A percentile compares a stretch with the other conserved stretches of the same genome.
Conservation (phyloP, 805 yeast genomes). For the Yarrowia yakushimensis region DNA sequence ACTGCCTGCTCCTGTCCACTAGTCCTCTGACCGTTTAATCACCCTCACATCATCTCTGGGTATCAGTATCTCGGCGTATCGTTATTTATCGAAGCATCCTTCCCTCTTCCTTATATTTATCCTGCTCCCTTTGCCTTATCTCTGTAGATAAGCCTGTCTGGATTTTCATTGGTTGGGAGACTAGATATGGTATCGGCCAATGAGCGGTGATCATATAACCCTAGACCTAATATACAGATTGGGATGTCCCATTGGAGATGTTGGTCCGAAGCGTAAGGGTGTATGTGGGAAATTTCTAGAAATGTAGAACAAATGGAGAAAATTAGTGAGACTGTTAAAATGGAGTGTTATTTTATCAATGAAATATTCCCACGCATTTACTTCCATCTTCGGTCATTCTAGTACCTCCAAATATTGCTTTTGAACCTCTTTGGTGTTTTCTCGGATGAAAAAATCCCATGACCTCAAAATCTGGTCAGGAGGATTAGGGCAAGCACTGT, state of each 20-base stretch:
- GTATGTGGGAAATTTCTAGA: no score
- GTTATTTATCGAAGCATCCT: slow-evolving; percentile 1
- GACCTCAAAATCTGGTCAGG: no score
- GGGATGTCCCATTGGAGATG: neutral
- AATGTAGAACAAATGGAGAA: neutral
- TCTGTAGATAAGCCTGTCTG: slow-evolving; percentile 16
- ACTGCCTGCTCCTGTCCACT: no score
- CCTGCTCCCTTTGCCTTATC: slow-evolving; percentile 24
- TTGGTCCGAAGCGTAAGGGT: no score
- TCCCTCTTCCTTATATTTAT: slow-evolving; percentile 15
- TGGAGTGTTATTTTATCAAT: no score
- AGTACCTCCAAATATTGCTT: no score
- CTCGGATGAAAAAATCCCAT: no score
- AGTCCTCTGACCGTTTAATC: neutral
- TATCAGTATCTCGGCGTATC: neutral
- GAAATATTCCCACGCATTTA: no score
- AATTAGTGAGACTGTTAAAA: no score
- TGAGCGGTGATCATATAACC: neutral
- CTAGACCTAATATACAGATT: neutral
- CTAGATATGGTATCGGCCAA: slow-evolving; percentile 16
- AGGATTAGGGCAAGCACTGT: no score
- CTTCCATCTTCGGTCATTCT: no score
- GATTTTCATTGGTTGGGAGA: neutral
- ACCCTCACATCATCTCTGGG: neutral
- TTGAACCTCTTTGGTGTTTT: no score